phyloP scores from a whole-genome alignment of 2,329 filamentous ascomycete species.

The Kalmusia sp. region DNA sequence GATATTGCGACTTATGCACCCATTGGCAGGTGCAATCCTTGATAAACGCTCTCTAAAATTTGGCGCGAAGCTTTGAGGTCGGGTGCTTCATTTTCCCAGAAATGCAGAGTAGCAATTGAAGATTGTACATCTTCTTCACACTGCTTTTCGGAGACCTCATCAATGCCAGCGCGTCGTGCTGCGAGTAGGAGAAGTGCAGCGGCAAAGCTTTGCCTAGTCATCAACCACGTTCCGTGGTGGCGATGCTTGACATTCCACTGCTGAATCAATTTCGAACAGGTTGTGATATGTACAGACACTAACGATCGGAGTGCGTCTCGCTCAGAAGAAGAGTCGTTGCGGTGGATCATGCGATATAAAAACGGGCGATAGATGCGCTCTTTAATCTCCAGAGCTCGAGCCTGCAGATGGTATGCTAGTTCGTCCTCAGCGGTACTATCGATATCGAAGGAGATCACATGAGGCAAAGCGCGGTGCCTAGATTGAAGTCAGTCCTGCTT shows the following conservation, averaged over 20 bases:
- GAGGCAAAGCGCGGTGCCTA: constrained; percentile 6
- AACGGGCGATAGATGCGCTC: constrained; percentile 42
- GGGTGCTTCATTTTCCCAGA: constrained; percentile 25
- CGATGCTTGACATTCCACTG: constrained; percentile 33
- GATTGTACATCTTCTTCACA: constrained; percentile 6
- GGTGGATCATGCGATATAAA: constrained; percentile 28
- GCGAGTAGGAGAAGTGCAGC: constrained; percentile 35
- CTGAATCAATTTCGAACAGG: constrained; percentile 25
- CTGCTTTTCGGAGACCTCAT: constrained; percentile 7
- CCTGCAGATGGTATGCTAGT: constrained; percentile 22
- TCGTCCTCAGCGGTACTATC: neutral
- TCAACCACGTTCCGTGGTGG: constrained; percentile 43
- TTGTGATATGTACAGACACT: constrained; percentile 25
- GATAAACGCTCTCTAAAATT: neutral
- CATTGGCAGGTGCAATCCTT: neutral
- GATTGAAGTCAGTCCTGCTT: constrained; percentile 2
- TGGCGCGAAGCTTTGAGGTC: constrained; percentile 12
- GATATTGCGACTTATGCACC: neutral
- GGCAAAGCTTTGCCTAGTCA: constrained; percentile 23
- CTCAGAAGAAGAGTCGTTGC: neutral
- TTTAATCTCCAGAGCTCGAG: constrained; percentile 26
- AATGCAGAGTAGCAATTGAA: constrained; percentile 19
- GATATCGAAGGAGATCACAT: neutral
- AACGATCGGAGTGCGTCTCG: constrained; percentile 15
- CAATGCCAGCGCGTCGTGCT: constrained; percentile 22